These are phyloP conservation scores for Dryas octopetala DNA, from an alignment of 306 rosid genomes.

Conservation along the genomic window DNA sequence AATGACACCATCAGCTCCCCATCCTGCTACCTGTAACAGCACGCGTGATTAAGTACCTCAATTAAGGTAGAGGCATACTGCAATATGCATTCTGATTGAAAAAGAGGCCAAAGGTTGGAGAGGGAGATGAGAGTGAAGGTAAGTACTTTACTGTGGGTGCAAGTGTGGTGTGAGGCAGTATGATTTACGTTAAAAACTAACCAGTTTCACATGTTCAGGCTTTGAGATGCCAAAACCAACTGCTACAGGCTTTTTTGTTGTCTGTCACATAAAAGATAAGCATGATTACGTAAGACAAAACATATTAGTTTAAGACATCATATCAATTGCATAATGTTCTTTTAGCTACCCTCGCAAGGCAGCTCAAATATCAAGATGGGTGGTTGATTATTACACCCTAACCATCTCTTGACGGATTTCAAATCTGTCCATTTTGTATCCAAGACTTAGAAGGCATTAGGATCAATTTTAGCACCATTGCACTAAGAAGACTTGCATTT, in stretches of 20 bases:
- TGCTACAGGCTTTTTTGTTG: constrained; percentile 81
- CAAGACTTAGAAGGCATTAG: not conserved
- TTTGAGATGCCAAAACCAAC: constrained; percentile 95
- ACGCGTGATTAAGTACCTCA: constrained; percentile 6
- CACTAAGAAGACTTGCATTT: not conserved
- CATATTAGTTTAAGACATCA: not conserved
- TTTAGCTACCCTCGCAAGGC: not conserved
- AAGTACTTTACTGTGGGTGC: not conserved
- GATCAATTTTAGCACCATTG: not conserved
- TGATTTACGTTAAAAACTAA: constrained; percentile 24
- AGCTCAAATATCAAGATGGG: not conserved
- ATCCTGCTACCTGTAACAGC: constrained; percentile 58
- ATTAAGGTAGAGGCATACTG: constrained; percentile 18
- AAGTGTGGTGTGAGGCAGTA: not conserved
- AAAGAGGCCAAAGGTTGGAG: not conserved
- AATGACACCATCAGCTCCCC: constrained; percentile 98
- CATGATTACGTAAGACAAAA: not conserved
- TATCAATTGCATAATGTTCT: not conserved
- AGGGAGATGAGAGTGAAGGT: not conserved
- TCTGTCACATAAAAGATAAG: constrained; percentile 38
- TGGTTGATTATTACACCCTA: not conserved
- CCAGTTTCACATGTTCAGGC: constrained; percentile 88
- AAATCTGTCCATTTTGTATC: not conserved
- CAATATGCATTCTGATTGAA: not conserved
- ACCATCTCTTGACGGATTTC: not conserved